A percentile compares a stretch with the other conserved stretches of the same genome.
phyloP scores from a whole-genome alignment of 1,139 yeast genomes.

The Geotrichum phurueaensis region DNA sequence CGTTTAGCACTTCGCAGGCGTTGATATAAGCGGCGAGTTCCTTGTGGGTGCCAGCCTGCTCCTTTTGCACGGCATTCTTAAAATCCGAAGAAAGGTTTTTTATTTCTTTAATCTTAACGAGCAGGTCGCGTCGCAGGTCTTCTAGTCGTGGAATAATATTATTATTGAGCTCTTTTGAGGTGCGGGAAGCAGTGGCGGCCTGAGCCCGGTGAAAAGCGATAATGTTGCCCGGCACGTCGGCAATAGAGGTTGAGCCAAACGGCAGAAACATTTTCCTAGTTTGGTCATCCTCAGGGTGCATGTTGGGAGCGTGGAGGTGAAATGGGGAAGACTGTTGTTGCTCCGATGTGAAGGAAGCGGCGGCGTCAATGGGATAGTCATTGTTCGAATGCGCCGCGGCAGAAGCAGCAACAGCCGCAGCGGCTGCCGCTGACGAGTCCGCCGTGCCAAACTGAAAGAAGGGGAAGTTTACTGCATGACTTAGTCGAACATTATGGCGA shows the following conservation, averaged over 20 bases:
- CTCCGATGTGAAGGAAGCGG: slow-evolving; percentile 1
- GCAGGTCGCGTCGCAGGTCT: slow-evolving; percentile 73
- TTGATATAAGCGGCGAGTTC: slow-evolving; percentile 27
- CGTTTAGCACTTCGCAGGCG: slow-evolving; percentile 29
- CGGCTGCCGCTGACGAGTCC: slow-evolving; percentile 18
- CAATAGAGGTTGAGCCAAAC: slow-evolving; percentile 72
- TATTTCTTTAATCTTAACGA: slow-evolving; percentile 82
- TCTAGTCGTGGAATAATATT: slow-evolving; percentile 78
- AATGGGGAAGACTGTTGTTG: slow-evolving; percentile 15
- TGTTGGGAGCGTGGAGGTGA: slow-evolving; percentile 14
- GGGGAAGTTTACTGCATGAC: slow-evolving; percentile 67
- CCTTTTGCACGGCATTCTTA: slow-evolving; percentile 65
- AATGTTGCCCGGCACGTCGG: slow-evolving; percentile 71
- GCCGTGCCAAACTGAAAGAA: slow-evolving; percentile 36
- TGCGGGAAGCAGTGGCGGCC: slow-evolving; percentile 58
- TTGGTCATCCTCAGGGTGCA: slow-evolving; percentile 20
- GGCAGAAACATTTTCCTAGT: slow-evolving; percentile 57
- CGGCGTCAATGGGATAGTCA: slow-evolving; percentile 11
- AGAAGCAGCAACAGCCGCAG: slow-evolving; percentile 15
- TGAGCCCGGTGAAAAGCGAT: slow-evolving; percentile 69
- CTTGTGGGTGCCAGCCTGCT: slow-evolving; percentile 51
- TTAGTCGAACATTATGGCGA: slow-evolving; percentile 73
- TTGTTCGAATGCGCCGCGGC: slow-evolving; percentile 4
- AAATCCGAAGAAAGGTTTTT: slow-evolving; percentile 77
- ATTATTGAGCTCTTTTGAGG: slow-evolving; percentile 63